These are phyloP conservation scores for Fusarium sublunatum DNA, from an alignment of 2,329 filamentous ascomycete genomes.

Conservation along the genomic window DNA sequence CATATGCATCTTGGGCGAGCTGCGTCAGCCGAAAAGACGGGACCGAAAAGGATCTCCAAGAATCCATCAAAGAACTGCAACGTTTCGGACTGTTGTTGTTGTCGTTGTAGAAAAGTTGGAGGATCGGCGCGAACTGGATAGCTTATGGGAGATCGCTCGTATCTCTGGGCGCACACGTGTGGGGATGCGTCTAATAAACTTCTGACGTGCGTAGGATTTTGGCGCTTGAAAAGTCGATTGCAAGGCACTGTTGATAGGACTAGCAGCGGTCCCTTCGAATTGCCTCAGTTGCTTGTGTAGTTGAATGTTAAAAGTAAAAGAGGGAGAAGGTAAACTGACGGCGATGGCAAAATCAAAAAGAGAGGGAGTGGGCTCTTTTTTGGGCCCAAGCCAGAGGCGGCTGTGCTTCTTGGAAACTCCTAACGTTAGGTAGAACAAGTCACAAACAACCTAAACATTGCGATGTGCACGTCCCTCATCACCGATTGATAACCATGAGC, in stretches of 20 bases:
- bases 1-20: slow-evolving; percentile 54
- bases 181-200: slow-evolving; percentile 20
- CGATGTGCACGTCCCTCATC: slow-evolving; percentile 33
- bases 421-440: slow-evolving; percentile 17
- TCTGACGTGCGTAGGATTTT: slow-evolving; percentile 3
- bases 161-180: slow-evolving; percentile 18
- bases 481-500: slow-evolving; percentile 39
- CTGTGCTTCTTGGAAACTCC: slow-evolving; percentile 18
- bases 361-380: slow-evolving; percentile 34
- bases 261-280: slow-evolving; percentile 18
- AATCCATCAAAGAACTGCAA: slow-evolving; percentile 50
- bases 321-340: slow-evolving; percentile 10
- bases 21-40: slow-evolving; percentile 59
- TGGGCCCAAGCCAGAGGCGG: slow-evolving; percentile 28
- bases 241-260: slow-evolving; percentile 2
- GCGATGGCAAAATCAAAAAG: slow-evolving; percentile 30
- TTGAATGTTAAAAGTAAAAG: slow-evolving; percentile 3
- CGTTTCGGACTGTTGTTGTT: slow-evolving; percentile 12
- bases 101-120: slow-evolving; percentile 7
- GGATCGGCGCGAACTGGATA: slow-evolving; percentile 28
- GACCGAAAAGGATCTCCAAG: slow-evolving; percentile 52
- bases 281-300: slow-evolving; percentile 9
- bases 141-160: slow-evolving; percentile 16
- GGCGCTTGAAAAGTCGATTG: slow-evolving; percentile 4
- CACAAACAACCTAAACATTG: not conserved